Conservation (phyloP, 345 rosid genomes). For the Fremontodendron californicum region DNA sequence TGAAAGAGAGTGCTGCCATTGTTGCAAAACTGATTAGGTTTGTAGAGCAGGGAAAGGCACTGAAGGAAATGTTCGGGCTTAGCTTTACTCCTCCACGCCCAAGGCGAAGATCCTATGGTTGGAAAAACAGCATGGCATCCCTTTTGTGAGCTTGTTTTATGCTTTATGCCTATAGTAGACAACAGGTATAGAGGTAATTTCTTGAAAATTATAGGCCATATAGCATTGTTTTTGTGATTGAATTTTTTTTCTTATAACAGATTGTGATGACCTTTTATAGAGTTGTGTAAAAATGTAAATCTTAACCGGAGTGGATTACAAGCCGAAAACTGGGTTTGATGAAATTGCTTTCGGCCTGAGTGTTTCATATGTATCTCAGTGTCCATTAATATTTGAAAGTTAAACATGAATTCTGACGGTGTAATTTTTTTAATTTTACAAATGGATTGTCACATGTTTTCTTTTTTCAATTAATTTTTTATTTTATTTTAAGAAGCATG, state of each 20-base stretch:
- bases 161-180: neutral
- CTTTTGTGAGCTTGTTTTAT: conserved; percentile 40
- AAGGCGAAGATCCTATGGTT: conserved; percentile 52
- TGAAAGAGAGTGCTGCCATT: conserved; percentile 65
- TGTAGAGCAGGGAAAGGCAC: conserved; percentile 70
- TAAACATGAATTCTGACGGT: neutral
- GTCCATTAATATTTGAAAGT: neutral
- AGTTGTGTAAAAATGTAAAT: conserved; percentile 9
- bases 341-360: neutral
- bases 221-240: conserved; percentile 25
- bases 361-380: no score
- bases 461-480: no score
- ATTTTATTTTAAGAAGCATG: no score
- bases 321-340: neutral
- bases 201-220: conserved; percentile 4
- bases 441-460: neutral
- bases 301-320: neutral
- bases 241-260: neutral
- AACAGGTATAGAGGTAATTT: neutral
- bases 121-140: conserved; percentile 69
- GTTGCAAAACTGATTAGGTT: conserved; percentile 79
- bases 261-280: neutral
- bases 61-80: conserved; percentile 87
- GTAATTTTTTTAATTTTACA: neutral
- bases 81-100: conserved; percentile 65